Conservation (phyloP, 345 rosid genomes). For the Boechera stricta region DNA sequence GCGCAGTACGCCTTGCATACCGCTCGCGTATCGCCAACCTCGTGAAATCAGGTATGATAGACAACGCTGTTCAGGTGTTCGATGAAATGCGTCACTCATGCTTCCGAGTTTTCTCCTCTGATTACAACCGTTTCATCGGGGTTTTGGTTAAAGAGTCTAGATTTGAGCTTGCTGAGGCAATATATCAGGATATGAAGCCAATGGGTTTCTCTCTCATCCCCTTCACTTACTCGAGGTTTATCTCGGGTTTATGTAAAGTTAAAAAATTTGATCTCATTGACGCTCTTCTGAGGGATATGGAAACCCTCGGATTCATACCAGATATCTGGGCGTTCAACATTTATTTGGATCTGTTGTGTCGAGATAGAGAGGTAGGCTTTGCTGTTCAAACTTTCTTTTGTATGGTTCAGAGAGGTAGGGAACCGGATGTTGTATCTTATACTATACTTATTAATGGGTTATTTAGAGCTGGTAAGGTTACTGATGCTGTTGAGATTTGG, state of each 20-base stretch:
- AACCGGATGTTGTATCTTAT: conserved; percentile 85
- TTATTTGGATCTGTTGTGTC: conserved; percentile 74
- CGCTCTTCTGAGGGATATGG: conserved; percentile 70
- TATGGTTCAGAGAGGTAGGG: conserved; percentile 67
- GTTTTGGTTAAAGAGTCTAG: conserved; percentile 65
- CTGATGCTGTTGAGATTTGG: conserved; percentile 69
- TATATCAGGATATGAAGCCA: conserved; percentile 63
- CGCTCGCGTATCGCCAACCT: conserved; percentile 67
- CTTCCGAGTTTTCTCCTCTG: conserved; percentile 75
- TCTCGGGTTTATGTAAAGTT: conserved; percentile 76
- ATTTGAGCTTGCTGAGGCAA: conserved; percentile 71
- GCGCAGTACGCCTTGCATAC: conserved; percentile 83
- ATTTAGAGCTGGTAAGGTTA: conserved; percentile 61
- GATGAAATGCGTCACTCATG: conserved; percentile 85
- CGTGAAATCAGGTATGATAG: conserved; percentile 77
- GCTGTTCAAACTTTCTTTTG: conserved; percentile 67
- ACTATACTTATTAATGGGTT: conserved; percentile 75
- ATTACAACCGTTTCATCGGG: conserved; percentile 88
- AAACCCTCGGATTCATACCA: conserved; percentile 60
- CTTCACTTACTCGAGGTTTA: conserved; percentile 92
- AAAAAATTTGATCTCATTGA: conserved; percentile 65
- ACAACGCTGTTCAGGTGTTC: conserved; percentile 82
- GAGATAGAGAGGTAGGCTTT: conserved; percentile 53
- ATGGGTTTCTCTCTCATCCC: conserved; percentile 79
- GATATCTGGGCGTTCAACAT: conserved; percentile 87